These are phyloP conservation scores for Colletotrichum scovillei DNA, from an alignment of 2,329 filamentous ascomycete genomes.

Conservation along the genomic window DNA sequence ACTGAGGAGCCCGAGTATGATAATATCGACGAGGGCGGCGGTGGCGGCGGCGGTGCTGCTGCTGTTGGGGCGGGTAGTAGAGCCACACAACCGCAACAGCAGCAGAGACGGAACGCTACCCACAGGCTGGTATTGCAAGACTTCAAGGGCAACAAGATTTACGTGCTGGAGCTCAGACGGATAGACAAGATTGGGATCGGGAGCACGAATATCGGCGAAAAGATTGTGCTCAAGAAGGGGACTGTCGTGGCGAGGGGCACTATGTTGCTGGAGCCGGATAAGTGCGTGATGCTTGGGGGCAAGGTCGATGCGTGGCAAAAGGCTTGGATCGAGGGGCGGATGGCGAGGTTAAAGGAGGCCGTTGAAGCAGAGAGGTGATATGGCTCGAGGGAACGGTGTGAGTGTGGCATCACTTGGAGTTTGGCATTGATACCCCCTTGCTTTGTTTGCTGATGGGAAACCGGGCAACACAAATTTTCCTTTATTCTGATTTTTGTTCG, in stretches of 20 bases:
- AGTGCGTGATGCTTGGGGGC: constrained; percentile 82
- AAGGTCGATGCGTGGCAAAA: constrained; percentile 86
- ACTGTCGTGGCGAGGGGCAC: constrained; percentile 79
- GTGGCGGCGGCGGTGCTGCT: neutral
- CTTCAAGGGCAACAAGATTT: constrained; percentile 73
- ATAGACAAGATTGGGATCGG: constrained; percentile 74
- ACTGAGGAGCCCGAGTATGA: constrained; percentile 63
- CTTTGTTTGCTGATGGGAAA: neutral
- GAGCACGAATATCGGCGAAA: constrained; percentile 80
- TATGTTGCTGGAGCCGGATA: constrained; percentile 79
- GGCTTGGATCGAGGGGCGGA: constrained; percentile 78
- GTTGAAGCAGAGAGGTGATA: constrained; percentile 52
- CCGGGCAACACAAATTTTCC: neutral
- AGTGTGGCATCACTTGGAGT: constrained; percentile 15
- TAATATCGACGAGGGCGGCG: constrained; percentile 47
- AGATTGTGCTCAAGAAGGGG: constrained; percentile 77
- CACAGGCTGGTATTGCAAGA: constrained; percentile 90
- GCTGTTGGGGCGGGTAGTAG: neutral
- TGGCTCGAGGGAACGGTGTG: neutral
- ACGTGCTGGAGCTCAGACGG: constrained; percentile 77
- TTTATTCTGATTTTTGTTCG: neutral
- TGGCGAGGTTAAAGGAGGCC: constrained; percentile 74
- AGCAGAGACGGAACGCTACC: constrained; percentile 63
- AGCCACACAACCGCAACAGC: constrained; percentile 27
- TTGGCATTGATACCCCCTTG: constrained; percentile 27